A percentile compares a stretch with the other conserved stretches of the same genome.
Evolutionary conservation across 2,329 filamentous ascomycete genomes (phyloP).

Genomic region (Aciculosporium take): DNA sequence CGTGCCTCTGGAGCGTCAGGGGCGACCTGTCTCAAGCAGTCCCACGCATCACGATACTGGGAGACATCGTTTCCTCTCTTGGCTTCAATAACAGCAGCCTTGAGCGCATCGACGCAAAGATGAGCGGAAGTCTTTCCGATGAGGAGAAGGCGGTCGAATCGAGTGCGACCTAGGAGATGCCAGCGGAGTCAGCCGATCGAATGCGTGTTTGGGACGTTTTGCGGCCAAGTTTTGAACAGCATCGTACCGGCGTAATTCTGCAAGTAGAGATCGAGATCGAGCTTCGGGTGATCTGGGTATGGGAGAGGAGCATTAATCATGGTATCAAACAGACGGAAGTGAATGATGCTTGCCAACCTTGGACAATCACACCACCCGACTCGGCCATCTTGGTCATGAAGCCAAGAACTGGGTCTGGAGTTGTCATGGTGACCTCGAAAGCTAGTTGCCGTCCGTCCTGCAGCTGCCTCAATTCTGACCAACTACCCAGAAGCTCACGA

Average conservation of each 20-base stretch:
- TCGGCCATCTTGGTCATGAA: slow-evolving; percentile 34
- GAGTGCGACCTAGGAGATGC: slow-evolving; percentile 51
- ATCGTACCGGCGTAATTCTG: slow-evolving; percentile 67
- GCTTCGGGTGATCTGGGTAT: slow-evolving; percentile 57
- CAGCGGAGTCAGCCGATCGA: not conserved
- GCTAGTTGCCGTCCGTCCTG: not conserved
- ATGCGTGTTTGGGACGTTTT: not conserved
- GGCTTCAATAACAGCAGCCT: slow-evolving; percentile 60
- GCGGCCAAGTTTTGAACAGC: not conserved
- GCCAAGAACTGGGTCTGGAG: slow-evolving; percentile 18
- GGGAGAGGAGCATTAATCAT: not conserved
- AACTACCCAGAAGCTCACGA: no score
- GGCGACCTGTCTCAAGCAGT: slow-evolving; percentile 46
- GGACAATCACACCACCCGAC: slow-evolving; percentile 32
- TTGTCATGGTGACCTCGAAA: slow-evolving; percentile 19
- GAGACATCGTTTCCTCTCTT: slow-evolving; percentile 60
- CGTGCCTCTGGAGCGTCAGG: slow-evolving; percentile 54
- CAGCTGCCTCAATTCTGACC: not conserved
- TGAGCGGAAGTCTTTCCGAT: slow-evolving; percentile 68
- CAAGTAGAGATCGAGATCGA: slow-evolving; percentile 85
- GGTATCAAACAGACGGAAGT: not conserved
- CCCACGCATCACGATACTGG: slow-evolving; percentile 55
- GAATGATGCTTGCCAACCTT: slow-evolving; percentile 21
- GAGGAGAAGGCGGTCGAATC: slow-evolving; percentile 64
- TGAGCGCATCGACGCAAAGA: slow-evolving; percentile 67